These are phyloP conservation scores for Iris pallida DNA, from an alignment of 116 monocot genomes.

Conservation along the genomic window DNA sequence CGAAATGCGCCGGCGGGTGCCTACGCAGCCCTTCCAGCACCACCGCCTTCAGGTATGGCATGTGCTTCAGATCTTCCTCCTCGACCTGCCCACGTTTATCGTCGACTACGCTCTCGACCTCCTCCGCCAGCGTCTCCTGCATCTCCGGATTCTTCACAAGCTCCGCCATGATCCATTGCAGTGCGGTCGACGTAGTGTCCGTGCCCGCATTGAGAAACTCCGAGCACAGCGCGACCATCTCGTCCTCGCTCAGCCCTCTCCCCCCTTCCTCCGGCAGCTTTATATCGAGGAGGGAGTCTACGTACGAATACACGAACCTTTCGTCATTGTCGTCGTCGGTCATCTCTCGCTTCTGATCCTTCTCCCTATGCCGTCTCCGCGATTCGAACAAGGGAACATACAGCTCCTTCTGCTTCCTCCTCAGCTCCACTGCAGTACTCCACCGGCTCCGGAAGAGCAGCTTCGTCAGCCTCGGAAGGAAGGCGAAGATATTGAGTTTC, in stretches of 20 bases:
- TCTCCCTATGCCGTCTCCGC: conserved; percentile 13
- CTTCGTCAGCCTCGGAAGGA: conserved; percentile 11
- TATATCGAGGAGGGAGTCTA: conserved; percentile 16
- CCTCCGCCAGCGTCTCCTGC: conserved; percentile 13
- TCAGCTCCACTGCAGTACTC: conserved; percentile 8
- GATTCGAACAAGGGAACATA: conserved; percentile 10
- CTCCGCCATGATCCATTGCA: conserved; percentile 28
- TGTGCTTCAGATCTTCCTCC: conserved; percentile 7
- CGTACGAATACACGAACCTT: conserved; percentile 11
- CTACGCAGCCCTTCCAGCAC: conserved; percentile 17
- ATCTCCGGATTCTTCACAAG: conserved; percentile 8
- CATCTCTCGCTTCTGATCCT: background rate
- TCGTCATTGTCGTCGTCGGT: background rate
- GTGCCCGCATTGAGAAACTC: conserved; percentile 21
- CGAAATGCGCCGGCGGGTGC: conserved; percentile 21
- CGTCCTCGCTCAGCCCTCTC: conserved; percentile 9
- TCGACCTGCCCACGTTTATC: background rate
- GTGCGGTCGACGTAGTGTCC: conserved; percentile 11
- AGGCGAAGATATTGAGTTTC: conserved; percentile 15
- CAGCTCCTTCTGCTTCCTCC: conserved; percentile 12
- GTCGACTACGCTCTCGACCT: background rate
- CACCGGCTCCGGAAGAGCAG: conserved; percentile 3
- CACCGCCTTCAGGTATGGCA: conserved; percentile 22
- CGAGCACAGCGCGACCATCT: conserved; percentile 18
- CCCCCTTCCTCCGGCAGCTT: conserved; percentile 13